phyloP scores from a whole-genome alignment of 2,329 filamentous ascomycete genomes.

The Colletotrichum tabaci region DNA sequence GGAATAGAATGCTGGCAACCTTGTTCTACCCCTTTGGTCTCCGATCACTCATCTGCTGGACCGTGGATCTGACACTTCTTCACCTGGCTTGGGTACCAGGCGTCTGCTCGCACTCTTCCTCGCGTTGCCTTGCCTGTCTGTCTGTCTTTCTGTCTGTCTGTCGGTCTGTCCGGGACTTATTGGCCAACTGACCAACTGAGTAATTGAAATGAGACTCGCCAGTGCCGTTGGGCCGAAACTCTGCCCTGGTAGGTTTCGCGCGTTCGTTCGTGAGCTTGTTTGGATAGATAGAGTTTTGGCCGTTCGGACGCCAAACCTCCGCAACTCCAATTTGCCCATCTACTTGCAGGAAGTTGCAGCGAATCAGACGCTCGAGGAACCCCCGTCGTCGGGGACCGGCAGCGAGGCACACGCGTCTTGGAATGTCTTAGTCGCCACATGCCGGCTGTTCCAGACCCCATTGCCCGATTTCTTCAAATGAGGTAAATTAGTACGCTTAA shows the following conservation, averaged over 20 bases:
- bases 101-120: neutral
- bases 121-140: neutral
- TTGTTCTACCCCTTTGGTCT: neutral
- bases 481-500: constrained; percentile 16
- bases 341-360: neutral
- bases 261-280: neutral
- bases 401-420: constrained; percentile 1
- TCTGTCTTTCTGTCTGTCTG: neutral
- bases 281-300: constrained; percentile 11
- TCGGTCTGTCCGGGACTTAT: no score
- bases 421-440: constrained; percentile 21
- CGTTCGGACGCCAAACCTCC: constrained; percentile 6
- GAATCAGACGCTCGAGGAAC: neutral
- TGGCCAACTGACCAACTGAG: neutral
- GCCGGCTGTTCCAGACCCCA: neutral
- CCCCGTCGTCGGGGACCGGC: no score
- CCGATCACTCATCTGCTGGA: no score
- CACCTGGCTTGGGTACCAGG: neutral
- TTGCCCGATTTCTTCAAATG: neutral
- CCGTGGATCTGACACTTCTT: neutral
- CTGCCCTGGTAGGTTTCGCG: constrained; percentile 5
- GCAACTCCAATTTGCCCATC: neutral
- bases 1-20: constrained; percentile 23
- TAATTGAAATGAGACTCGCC: constrained; percentile 7
- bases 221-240: constrained; percentile 13